These are phyloP conservation scores for Helichrysum umbraculigerum DNA, from an alignment of 129 eudicot genomes.

Conservation along the genomic window DNA sequence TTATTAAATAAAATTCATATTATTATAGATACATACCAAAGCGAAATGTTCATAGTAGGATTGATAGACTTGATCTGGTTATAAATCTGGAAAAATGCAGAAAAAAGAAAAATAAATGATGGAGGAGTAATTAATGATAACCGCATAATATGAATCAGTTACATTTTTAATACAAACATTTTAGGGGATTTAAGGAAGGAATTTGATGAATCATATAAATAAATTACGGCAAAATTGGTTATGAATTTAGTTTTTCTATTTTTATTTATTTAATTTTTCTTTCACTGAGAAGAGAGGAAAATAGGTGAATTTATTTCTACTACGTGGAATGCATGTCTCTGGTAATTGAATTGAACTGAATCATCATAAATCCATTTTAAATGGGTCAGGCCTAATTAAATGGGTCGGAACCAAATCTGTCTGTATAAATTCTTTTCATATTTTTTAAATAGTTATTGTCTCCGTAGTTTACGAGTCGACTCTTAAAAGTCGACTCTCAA, in stretches of 20 bases:
- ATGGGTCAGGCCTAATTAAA: not conserved
- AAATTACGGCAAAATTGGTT: not conserved
- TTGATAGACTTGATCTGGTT: not conserved
- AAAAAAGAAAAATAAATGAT: not conserved
- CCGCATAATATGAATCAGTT: constrained; percentile 15
- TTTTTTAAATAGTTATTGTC: too few species aligned
- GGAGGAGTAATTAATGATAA: not conserved
- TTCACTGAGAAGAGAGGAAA: not conserved
- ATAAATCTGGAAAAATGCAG: constrained; percentile 22
- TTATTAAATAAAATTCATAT: not conserved
- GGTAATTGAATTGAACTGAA: not conserved
- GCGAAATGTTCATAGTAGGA: constrained; percentile 13
- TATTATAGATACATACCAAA: constrained; percentile 22
- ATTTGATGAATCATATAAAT: constrained; percentile 6
- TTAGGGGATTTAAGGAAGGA: constrained; percentile 21
- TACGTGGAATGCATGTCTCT: constrained; percentile 31
- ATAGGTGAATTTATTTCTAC: constrained; percentile 5
- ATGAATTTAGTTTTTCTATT: too few species aligned
- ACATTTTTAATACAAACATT: not conserved
- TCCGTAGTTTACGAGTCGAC: too few species aligned
- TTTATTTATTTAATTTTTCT: too few species aligned
- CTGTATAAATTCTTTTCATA: too few species aligned
- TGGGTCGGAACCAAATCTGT: not conserved
- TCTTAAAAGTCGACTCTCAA: too few species aligned
- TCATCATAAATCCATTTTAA: not conserved